Conservation (phyloP, 768 basidiomycete species). For the Suillus sp. region DNA sequence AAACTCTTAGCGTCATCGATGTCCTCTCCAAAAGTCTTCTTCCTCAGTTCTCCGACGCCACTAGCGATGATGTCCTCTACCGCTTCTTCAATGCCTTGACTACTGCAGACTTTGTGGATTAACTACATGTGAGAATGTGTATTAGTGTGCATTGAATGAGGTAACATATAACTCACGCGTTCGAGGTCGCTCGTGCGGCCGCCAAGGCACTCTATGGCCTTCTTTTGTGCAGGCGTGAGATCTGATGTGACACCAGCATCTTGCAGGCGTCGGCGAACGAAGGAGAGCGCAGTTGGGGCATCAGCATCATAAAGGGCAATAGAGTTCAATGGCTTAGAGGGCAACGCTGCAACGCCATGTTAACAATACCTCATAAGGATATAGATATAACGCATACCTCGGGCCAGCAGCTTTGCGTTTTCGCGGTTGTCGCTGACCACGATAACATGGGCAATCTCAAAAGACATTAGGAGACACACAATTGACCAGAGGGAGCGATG, state of each 20-base stretch:
- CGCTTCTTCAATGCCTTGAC: constrained; percentile 72
- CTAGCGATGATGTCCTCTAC: constrained; percentile 88
- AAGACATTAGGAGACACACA: not conserved
- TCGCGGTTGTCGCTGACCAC: constrained; percentile 90
- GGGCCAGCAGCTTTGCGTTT: constrained; percentile 80
- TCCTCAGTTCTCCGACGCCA: constrained; percentile 80
- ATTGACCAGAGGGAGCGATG: constrained; percentile 4
- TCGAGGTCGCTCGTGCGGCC: constrained; percentile 91
- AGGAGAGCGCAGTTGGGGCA: constrained; percentile 71
- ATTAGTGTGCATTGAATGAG: not conserved
- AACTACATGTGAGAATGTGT: constrained; percentile 47
- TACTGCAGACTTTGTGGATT: constrained; percentile 81
- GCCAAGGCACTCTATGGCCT: constrained; percentile 74
- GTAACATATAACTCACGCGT: constrained; percentile 50
- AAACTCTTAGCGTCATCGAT: constrained; percentile 81
- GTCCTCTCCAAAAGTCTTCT: constrained; percentile 94
- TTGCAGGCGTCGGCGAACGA: constrained; percentile 76
- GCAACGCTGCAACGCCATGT: constrained; percentile 40
- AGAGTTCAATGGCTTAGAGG: constrained; percentile 77
- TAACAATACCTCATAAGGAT: not conserved
- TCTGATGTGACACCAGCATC: constrained; percentile 54
- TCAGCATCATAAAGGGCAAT: constrained; percentile 89
- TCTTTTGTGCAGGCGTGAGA: constrained; percentile 56
- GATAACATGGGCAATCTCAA: constrained; percentile 86
- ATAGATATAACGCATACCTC: constrained; percentile 47